Evolutionary conservation across 2,329 filamentous ascomycete species (phyloP), one percentile per base, ranked within the genome.

Genomic region (Didymella exigua): DNA sequence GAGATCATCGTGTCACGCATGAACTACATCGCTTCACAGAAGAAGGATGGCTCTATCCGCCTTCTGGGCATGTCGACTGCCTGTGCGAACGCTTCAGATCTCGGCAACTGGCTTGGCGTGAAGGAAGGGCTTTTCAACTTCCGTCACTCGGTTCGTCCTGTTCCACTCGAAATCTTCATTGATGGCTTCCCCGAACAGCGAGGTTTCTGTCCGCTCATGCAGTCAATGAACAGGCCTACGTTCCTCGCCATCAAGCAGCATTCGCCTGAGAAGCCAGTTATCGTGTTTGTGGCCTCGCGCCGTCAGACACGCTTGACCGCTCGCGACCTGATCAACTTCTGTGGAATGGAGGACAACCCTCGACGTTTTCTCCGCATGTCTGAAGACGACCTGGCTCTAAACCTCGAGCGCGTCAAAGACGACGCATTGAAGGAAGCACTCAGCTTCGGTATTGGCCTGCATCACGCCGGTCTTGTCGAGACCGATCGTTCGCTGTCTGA

Each of bases 31-130:
- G 95, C 93, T 1, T 90, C 93, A 2, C 92, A 96, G 58, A 96
- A 91, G 34, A 92, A 96, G 69, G 63, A 59, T n/a, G 91, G 88
- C 46, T 86, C 91, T 0, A 93, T 99, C 19, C 86, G 95, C 4
- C 81, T 99, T 5, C 83, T 99, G 59, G 95, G 95, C n/a, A 99
- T 99, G 96, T 99, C 95, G 2, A 99, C 95, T 16, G 96, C 95
- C 9, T 98, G 93, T 67, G 95, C 95, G 13, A 99, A 99, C 71
- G 95, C 96, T 2, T 90, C 86, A 13, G 96, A 99, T 73, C 82
- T 99, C 30, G 96, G 85, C 2, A 98, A 96, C 69, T 99, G 95
- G 95, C 84, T 99, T 2, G 95, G 95, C 41, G 96, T 99, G 33
- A 97, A 96, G 71, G 90, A 96, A 68, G 93, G 83, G 2, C 77